Base-by-base conservation (phyloP, 2,329 filamentous ascomycete species). In the Apiospora sp. region DNA sequence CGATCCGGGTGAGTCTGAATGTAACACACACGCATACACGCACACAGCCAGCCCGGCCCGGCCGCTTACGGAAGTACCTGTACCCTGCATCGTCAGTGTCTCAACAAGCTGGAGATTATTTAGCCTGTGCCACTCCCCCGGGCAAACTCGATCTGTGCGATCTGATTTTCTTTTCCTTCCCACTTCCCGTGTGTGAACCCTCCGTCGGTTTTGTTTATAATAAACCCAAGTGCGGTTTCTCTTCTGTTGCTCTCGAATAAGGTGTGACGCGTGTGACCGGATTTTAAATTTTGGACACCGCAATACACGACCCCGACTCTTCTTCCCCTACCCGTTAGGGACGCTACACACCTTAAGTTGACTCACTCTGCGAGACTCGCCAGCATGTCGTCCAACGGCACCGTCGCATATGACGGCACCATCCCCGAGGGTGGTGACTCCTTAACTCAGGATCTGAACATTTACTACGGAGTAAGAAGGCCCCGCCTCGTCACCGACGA, bases 381-480 rank as follows among this genome's bases (percentile, higher is more conserved):
- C 68, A 72, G 30, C 34, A 74, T 74, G 72, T 72, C 73, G 71
- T 68, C 72, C 68, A 61, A 54, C 68, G 48, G 67, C 22, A 70
- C 69, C 64, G 79, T 85, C 16, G 78, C 82, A 34, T 90, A 88
- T 81, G 91, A 91, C 82, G 85, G 84, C 74, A 87, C 88, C n/a
- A 79, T 78, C 24, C 80, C 83, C 46, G 90, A 87, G 8, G 91
- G 91, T 74, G 91, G 91, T 71, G 73, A 74, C 48, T 74, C 73
- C 49, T 67, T 84, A 84, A 92, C 84, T 87, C 83, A 90, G 73
- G 89, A 97, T 82, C 88, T 97, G 77, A 97, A 97, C 83, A 77
- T 96, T 89, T 49, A 49, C 83, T 97, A 96, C 84, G 67, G 44
- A 34, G 67, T 68, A 48, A 48, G 67, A 46, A 27, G 19, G 74